phyloP scores from a whole-genome alignment of 192 early-diverging fungal genomes.

The Geosiphon pyriformis region DNA sequence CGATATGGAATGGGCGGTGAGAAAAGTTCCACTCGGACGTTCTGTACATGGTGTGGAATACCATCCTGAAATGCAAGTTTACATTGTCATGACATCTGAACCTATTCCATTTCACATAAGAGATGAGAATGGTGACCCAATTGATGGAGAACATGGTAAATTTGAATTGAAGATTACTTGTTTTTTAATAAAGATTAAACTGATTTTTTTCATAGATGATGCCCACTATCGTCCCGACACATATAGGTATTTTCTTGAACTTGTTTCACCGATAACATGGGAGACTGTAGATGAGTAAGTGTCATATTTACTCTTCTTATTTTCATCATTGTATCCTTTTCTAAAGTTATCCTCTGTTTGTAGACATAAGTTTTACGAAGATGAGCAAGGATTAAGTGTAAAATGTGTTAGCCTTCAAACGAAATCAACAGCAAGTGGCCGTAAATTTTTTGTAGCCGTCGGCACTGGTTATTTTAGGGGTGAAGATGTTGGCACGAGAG shows the following conservation, averaged over 20 bases:
- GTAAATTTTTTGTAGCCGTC: constrained; percentile 80
- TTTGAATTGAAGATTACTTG: neutral
- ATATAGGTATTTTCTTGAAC: constrained; percentile 66
- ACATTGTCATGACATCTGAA: constrained; percentile 68
- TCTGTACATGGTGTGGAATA: constrained; percentile 74
- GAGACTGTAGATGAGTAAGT: constrained; percentile 78
- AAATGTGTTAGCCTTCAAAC: constrained; percentile 77
- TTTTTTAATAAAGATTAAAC: neutral
- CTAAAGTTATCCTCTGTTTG: constrained; percentile 4
- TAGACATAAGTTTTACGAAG: constrained; percentile 62
- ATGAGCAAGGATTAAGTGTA: constrained; percentile 79
- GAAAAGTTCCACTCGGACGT: constrained; percentile 61
- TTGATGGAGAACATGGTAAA: constrained; percentile 32
- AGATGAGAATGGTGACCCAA: constrained; percentile 59
- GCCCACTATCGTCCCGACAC: constrained; percentile 54
- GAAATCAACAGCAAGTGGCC: constrained; percentile 77
- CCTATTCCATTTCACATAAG: constrained; percentile 61
- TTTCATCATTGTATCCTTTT: too few relatives aligned
- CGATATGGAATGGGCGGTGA: constrained; percentile 70
- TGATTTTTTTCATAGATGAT: constrained; percentile 17
- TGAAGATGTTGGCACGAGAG: constrained; percentile 87
- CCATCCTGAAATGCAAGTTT: constrained; percentile 78
- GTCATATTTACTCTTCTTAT: constrained; percentile 3
- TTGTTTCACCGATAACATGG: constrained; percentile 93
- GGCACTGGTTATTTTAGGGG: constrained; percentile 83